Conservation (phyloP, 768 basidiomycete species). For the Pholiota molesta region DNA sequence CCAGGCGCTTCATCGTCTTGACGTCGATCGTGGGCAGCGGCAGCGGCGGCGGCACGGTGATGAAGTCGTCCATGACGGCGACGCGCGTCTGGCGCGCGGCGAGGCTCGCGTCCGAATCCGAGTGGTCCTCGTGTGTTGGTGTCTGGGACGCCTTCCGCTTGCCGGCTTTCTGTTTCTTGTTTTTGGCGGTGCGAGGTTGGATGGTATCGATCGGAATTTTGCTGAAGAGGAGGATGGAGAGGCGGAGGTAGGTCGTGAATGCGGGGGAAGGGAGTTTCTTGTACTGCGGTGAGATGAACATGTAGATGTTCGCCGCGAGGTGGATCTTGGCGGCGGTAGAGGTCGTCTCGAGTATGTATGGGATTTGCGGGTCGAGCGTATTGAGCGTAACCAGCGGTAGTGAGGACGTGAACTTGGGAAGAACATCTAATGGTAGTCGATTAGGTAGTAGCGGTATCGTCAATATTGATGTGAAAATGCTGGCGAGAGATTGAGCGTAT, state of each 20-base stretch:
- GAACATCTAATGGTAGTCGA: constrained; percentile 61
- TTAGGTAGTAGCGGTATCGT: constrained; percentile 80
- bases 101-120: constrained; percentile 37
- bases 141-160: constrained; percentile 17
- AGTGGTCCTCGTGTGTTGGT: constrained; percentile 36
- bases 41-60: constrained; percentile 21
- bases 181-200: not conserved
- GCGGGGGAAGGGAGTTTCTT: constrained; percentile 44
- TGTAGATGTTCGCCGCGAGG: constrained; percentile 71
- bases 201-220: constrained; percentile 55
- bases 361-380: constrained; percentile 24
- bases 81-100: constrained; percentile 30
- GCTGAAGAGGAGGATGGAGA: constrained; percentile 55
- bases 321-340: constrained; percentile 47
- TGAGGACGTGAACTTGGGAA: constrained; percentile 65
- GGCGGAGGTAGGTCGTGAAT: constrained; percentile 54
- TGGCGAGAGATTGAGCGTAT: constrained; percentile 37
- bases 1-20: constrained; percentile 65
- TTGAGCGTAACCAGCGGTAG: constrained; percentile 55
- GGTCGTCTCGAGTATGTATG: constrained; percentile 31
- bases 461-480: constrained; percentile 59
- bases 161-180: not conserved
- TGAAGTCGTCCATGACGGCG: constrained; percentile 36
- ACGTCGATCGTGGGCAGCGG: constrained; percentile 51
- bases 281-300: constrained; percentile 69